phyloP scores from a whole-genome alignment of 495 filamentous ascomycete species.

The Aspergillus biplanus region DNA sequence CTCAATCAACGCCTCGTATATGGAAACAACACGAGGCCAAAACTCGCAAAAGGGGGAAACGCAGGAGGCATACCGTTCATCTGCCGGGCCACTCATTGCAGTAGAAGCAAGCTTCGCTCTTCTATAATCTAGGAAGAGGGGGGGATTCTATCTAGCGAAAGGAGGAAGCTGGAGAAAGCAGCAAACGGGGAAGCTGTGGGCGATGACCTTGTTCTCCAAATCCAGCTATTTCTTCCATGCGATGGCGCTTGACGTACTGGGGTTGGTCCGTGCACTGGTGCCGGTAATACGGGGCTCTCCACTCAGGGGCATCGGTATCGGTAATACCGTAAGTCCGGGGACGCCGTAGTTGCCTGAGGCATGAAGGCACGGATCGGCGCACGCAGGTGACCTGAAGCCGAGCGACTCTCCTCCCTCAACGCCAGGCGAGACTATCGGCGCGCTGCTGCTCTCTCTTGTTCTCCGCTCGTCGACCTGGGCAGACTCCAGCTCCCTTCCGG shows the following conservation, averaged over 20 bases:
- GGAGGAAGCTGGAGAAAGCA: conserved; percentile 14
- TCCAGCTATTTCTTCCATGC: neutral
- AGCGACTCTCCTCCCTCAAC: conserved; percentile 3
- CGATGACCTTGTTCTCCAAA: neutral
- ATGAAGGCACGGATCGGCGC: neutral
- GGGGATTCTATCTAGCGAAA: conserved; percentile 7
- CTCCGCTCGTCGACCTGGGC: neutral
- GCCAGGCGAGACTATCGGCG: neutral
- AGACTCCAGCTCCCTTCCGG: conserved; percentile 3
- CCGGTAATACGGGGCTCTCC: neutral
- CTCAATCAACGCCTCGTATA: neutral
- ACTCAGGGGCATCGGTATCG: neutral
- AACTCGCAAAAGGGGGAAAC: neutral
- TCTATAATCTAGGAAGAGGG: neutral
- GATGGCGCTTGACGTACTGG: neutral
- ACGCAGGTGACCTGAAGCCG: conserved; percentile 6
- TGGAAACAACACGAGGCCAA: neutral
- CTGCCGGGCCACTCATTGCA: conserved; percentile 17
- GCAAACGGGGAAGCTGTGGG: neutral
- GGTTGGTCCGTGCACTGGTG: neutral
- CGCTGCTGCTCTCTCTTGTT: neutral
- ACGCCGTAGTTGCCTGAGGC: neutral
- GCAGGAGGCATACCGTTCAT: conserved; percentile 18
- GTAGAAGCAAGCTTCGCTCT: conserved; percentile 16
- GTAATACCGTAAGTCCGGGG: neutral